Conservation (phyloP, 768 basidiomycete species). For the Dioszegia aurantiaca region DNA sequence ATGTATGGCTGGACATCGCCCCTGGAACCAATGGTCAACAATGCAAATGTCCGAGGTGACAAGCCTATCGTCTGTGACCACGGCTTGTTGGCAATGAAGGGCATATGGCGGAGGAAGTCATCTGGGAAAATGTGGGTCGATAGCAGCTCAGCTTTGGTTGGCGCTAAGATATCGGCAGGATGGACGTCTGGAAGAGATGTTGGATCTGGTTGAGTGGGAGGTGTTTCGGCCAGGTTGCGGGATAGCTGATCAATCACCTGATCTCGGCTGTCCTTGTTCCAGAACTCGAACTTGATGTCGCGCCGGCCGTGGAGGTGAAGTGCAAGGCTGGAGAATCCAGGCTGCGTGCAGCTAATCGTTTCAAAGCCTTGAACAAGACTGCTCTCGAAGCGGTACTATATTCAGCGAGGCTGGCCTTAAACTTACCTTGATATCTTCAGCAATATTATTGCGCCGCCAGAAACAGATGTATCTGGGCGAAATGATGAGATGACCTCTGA, state of each 20-base stretch:
- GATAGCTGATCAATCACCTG: conserved; percentile 49
- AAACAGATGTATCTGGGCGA: conserved; percentile 47
- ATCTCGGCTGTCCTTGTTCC: conserved; percentile 54
- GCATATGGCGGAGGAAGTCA: conserved; percentile 41
- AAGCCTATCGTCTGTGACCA: conserved; percentile 20
- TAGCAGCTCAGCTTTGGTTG: conserved; percentile 21
- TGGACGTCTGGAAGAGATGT: conserved; percentile 16
- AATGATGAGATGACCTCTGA: conserved; percentile 49
- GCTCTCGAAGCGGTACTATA: conserved; percentile 55
- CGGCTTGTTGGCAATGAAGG: conserved; percentile 44
- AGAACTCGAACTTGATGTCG: conserved; percentile 60
- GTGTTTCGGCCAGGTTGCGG: not conserved
- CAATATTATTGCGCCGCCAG: conserved; percentile 41
- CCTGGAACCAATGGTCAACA: conserved; percentile 65
- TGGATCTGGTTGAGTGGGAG: not conserved
- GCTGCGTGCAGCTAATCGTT: conserved; percentile 45
- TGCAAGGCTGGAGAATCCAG: conserved; percentile 52
- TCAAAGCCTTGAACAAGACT: conserved; percentile 55
- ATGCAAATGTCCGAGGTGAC: conserved; percentile 60
- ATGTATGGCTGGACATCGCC: conserved; percentile 61
- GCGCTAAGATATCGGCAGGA: conserved; percentile 38
- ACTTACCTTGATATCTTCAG: conserved; percentile 48
- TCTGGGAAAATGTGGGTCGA: conserved; percentile 34
- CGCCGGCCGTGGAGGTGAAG: conserved; percentile 57
- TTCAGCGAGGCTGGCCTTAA: conserved; percentile 8